Evolutionary conservation across 1,284 basidiomycete species (phyloP).

Genomic region (Vanrija sp.): DNA sequence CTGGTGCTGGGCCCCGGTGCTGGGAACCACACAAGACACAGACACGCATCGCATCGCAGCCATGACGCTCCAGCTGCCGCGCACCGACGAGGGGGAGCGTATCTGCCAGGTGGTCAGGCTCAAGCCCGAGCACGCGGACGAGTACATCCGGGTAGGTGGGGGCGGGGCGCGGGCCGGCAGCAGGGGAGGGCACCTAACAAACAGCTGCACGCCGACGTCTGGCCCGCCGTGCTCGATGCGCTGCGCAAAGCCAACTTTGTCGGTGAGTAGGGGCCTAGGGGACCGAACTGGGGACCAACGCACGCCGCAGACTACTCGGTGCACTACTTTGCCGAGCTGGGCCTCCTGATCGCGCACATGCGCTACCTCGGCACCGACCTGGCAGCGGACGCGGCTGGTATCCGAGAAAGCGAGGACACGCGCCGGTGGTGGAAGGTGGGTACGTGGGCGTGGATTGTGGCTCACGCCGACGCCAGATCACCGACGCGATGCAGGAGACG

Average conservation of each 20-base stretch:
- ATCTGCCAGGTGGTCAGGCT: constrained; percentile 74
- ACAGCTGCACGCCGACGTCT: constrained; percentile 62
- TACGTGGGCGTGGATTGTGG: not conserved
- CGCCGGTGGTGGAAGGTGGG: constrained; percentile 69
- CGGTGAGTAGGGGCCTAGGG: constrained; percentile 42
- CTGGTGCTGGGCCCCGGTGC: no score
- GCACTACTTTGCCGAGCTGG: constrained; percentile 58
- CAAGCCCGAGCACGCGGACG: constrained; percentile 59
- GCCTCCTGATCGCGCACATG: constrained; percentile 61
- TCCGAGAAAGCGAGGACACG: constrained; percentile 64
- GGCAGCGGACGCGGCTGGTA: constrained; percentile 61
- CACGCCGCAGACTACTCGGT: constrained; percentile 82
- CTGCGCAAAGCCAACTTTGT: constrained; percentile 63
- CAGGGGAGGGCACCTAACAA: not conserved
- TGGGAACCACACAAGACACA: no score
- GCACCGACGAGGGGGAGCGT: constrained; percentile 55
- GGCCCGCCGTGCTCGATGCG: constrained; percentile 67
- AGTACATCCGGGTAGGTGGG: constrained; percentile 59
- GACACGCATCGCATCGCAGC: not conserved
- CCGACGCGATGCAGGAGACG: constrained; percentile 73
- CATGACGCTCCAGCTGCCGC: constrained; percentile 32
- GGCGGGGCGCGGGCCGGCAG: not conserved
- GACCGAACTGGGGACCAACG: no score
- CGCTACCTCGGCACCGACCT: constrained; percentile 55
- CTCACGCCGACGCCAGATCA: constrained; percentile 27